These are phyloP conservation scores for Chlamydomonas sp. DNA, from an alignment of 139 green algal genomes.

Conservation along the genomic window DNA sequence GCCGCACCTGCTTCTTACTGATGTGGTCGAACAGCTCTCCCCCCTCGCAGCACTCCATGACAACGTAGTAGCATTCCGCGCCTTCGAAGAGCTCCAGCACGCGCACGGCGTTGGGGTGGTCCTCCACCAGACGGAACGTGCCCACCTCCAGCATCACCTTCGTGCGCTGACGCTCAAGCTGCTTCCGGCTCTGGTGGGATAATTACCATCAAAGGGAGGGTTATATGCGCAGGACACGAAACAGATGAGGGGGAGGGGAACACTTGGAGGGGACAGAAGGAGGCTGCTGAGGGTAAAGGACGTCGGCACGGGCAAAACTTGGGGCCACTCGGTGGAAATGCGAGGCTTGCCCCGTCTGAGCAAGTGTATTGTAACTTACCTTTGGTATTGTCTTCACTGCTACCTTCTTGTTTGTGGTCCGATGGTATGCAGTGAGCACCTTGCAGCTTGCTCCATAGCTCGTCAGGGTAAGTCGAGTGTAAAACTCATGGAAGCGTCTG, in stretches of 20 bases:
- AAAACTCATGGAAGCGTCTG: conserved; percentile 41
- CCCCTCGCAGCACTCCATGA: conserved; percentile 64
- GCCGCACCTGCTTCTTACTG: conserved; percentile 42
- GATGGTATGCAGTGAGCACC: conserved; percentile 37
- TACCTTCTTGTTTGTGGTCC: conserved; percentile 27
- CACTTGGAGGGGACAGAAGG: too few species aligned
- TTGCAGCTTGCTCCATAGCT: conserved; percentile 55
- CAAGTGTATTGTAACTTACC: conserved; percentile 16
- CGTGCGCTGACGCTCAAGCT: conserved; percentile 42
- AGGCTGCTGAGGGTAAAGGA: neutral
- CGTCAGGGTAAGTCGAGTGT: conserved; percentile 29
- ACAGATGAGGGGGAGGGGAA: too few species aligned
- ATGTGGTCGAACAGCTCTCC: conserved; percentile 76
- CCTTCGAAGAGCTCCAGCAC: conserved; percentile 65
- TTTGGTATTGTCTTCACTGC: conserved; percentile 67
- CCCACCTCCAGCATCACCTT: conserved; percentile 63
- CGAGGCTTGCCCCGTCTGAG: neutral
- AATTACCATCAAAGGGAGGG: neutral
- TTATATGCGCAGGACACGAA: too few species aligned
- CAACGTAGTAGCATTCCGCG: conserved; percentile 57
- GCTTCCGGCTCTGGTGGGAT: conserved; percentile 42
- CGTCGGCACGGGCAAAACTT: neutral
- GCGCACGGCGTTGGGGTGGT: conserved; percentile 64
- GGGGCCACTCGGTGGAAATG: too few species aligned
- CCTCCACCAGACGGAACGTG: conserved; percentile 53